phyloP scores from a whole-genome alignment of 169 alveolate genomes.

The Ichthyophthirius multifiliis region DNA sequence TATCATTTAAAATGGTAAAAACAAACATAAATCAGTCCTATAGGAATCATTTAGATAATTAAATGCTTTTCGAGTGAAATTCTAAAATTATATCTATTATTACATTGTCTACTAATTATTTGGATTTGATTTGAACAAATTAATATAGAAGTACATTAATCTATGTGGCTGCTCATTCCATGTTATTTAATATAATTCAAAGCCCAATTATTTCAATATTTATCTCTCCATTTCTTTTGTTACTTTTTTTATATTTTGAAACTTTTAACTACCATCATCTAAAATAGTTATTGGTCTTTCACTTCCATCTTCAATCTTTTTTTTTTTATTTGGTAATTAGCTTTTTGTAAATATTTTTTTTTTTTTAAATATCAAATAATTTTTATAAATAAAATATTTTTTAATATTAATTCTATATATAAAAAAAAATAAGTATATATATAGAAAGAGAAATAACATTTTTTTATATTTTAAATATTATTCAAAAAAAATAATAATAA shows the following conservation, averaged over 20 bases:
- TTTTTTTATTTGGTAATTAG: too few species aligned
- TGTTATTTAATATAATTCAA: constrained; percentile 10
- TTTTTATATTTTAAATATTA: too few species aligned
- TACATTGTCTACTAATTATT: not conserved
- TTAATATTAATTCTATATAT: too few species aligned
- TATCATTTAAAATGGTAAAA: not conserved
- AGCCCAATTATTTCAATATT: constrained; percentile 3
- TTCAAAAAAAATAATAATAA: too few species aligned
- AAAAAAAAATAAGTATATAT: too few species aligned
- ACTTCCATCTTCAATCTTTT: not conserved
- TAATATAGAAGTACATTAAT: constrained; percentile 1
- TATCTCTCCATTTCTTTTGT: constrained; percentile 10
- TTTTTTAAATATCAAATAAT: too few species aligned
- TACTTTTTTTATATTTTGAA: not conserved
- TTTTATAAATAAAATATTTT: too few species aligned
- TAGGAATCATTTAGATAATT: not conserved
- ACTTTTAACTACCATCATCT: not conserved
- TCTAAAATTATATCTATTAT: not conserved
- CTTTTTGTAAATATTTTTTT: too few species aligned
- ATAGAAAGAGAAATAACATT: too few species aligned
- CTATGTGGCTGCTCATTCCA: not conserved
- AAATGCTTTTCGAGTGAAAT: constrained; percentile 5
- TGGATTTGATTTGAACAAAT: constrained; percentile 6
- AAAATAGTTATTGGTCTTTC: not conserved
- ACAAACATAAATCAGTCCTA: not conserved